Base-by-base conservation (phyloP, 1,284 basidiomycete genomes). In the Rhodotorula sp. region DNA sequence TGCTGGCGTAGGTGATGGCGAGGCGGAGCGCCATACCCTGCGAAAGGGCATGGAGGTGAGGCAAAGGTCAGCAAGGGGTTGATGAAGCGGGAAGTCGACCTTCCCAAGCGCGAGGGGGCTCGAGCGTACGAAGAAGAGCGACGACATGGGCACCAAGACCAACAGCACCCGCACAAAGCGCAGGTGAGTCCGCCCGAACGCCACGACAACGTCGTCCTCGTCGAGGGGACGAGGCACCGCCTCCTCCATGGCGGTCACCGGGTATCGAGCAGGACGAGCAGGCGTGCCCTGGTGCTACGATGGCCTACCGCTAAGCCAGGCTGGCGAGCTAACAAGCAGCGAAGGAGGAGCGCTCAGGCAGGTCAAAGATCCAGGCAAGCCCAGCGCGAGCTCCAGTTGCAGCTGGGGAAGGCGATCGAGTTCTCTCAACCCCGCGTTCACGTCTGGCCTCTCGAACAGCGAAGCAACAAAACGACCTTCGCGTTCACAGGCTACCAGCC, bases 401-500 rank as follows among this genome's bases (percentile, higher is more conserved):
- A 44, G 15, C 13, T 3, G 44, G 13, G 19, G 44, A 21, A 44
- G 44, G 44, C 15, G 44, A 44, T 44, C 44, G 44, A 44, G 39
- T 39, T 15, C 39, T 15, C 15, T 39, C 9, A 7, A 7, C 39
- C 39, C 17, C 44, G 44, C 44, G 44, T 46, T 22, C 46, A 48
- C 12, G 48, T 50, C 48, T 50, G 9, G 27, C 25, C 50, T n/a
- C 9, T 10, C 19, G 27, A 22, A 51, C 25, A n/a, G 13, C 7
- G n/a, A 34, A 13, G 32, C 19, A 21, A 6, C 19, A 8, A 22
- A 15, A 22, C 1, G 19, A 17, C 54, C 15, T 15, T 15, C n/a
- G n/a, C 21, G 25, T n/a, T 32, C 39, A 9, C 22, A 13, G 15
- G n/a, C 34, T 60, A 76, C 74, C 74, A 78, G 13, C 77, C 77